These are phyloP conservation scores for Hagleromyces aurorensis DNA, from an alignment of 805 yeast species.

Conservation along the genomic window DNA sequence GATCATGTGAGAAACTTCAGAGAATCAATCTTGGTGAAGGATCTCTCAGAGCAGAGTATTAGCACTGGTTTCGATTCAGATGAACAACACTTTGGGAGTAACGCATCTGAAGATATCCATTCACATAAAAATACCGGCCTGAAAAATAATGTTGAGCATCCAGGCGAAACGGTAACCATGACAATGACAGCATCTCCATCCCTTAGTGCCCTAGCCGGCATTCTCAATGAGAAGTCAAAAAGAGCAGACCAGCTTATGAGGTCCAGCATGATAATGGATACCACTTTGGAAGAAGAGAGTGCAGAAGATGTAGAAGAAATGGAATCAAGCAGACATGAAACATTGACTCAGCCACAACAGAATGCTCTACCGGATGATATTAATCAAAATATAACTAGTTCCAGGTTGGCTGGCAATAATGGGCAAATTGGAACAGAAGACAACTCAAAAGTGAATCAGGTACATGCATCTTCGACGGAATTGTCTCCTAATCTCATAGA, in stretches of 20 bases:
- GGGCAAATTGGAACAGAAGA: not conserved
- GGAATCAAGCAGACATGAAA: too few species aligned
- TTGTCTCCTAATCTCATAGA: constrained; percentile 34
- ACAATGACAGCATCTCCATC: constrained; percentile 39
- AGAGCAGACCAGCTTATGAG: constrained; percentile 23
- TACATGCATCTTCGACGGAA: not conserved
- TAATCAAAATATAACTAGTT: not conserved
- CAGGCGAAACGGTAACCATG: constrained; percentile 19
- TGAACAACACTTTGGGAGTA: constrained; percentile 1
- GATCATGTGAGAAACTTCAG: constrained; percentile 30
- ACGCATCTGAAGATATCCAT: constrained; percentile 1
- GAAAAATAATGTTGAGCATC: not conserved
- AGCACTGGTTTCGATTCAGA: constrained; percentile 2
- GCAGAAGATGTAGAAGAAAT: constrained; percentile 12
- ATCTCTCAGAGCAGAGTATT: constrained; percentile 18
- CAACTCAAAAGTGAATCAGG: not conserved
- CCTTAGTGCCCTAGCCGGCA: constrained; percentile 35
- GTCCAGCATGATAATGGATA: constrained; percentile 9
- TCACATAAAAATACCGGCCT: not conserved
- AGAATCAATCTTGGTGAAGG: constrained; percentile 27
- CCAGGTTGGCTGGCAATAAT: constrained; percentile 4
- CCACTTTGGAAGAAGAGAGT: constrained; percentile 19
- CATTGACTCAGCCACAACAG: too few species aligned
- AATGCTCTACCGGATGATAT: too few species aligned
- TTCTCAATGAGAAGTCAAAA: constrained; percentile 33